Evolutionary conservation across 768 basidiomycete genomes (phyloP).

Genomic region (Suillus americanus): DNA sequence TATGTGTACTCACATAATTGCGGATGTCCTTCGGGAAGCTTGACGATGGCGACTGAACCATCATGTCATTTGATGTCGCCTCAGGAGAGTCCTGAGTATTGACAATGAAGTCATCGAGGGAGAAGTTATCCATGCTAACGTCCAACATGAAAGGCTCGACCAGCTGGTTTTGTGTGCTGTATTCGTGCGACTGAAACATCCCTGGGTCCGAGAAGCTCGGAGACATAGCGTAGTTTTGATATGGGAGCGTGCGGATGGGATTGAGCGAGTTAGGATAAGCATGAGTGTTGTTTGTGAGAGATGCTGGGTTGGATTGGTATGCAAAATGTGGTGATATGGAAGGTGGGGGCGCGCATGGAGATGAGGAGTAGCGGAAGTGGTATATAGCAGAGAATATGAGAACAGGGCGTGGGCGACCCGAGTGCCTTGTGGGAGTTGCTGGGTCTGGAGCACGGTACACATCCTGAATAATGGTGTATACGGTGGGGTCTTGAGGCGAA

Average conservation of each 20-base stretch:
- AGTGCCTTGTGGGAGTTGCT: slow-evolving; percentile 19
- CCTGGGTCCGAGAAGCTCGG: background rate
- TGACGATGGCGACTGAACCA: slow-evolving; percentile 20
- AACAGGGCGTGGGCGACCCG: slow-evolving; percentile 26
- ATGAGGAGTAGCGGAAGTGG: slow-evolving; percentile 47
- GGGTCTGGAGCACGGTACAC: slow-evolving; percentile 38
- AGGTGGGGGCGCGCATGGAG: slow-evolving; percentile 15
- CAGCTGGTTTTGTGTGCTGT: slow-evolving; percentile 22
- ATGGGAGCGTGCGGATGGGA: slow-evolving; percentile 9
- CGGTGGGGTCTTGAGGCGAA: slow-evolving; percentile 54
- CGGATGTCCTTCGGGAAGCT: slow-evolving; percentile 32
- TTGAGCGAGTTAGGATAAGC: slow-evolving; percentile 3
- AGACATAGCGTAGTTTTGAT: slow-evolving; percentile 4
- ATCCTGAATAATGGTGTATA: slow-evolving; percentile 67
- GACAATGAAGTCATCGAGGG: slow-evolving; percentile 24
- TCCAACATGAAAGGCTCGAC: slow-evolving; percentile 31
- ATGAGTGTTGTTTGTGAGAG: slow-evolving; percentile 2
- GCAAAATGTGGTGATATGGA: slow-evolving; percentile 13
- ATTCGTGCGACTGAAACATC: background rate
- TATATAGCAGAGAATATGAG: slow-evolving; percentile 59
- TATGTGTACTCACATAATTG: slow-evolving; percentile 32
- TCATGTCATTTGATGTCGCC: background rate
- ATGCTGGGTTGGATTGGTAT: background rate
- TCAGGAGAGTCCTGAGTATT: slow-evolving; percentile 19
- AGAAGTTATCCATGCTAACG: slow-evolving; percentile 26